Conservation (phyloP, 257 asterid genomes). For the Fraxinus cuspidata region DNA sequence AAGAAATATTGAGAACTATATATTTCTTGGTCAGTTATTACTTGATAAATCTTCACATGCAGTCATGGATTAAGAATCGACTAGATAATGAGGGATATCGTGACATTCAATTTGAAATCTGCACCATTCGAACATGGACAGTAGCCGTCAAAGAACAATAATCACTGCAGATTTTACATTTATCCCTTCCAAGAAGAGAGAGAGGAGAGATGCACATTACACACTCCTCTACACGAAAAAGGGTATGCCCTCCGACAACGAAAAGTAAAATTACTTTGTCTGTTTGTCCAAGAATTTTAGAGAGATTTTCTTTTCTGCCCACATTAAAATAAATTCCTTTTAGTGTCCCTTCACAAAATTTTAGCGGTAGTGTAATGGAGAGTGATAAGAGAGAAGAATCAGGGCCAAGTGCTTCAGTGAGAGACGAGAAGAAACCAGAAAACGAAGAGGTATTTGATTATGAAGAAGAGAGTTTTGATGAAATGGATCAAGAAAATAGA, state of each 20-base stretch:
- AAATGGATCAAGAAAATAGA: constrained; percentile 21
- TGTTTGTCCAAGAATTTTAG: constrained; percentile 1
- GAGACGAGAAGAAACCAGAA: constrained; percentile 32
- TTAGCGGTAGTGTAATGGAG: constrained; percentile 28
- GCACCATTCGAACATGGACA: background rate
- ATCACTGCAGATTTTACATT: background rate
- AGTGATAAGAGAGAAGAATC: constrained; percentile 41
- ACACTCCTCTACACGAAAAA: background rate
- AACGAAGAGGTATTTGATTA: constrained; percentile 20
- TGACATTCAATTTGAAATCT: background rate
- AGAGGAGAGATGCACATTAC: background rate
- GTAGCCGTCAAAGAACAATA: background rate
- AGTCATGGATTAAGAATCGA: no score
- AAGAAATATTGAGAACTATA: no score
- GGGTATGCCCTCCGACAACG: constrained; percentile 18
- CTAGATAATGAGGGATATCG: no score
- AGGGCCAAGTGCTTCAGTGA: constrained; percentile 35
- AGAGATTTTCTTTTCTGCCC: constrained; percentile 23
- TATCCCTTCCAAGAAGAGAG: background rate
- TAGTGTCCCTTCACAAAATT: background rate
- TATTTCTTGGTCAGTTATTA: no score
- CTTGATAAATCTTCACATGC: no score
- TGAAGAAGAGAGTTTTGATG: constrained; percentile 26
- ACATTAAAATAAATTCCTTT: background rate
- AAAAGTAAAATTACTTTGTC: constrained; percentile 13